These are phyloP conservation scores for Aspergillus sp. DNA, from an alignment of 2,329 filamentous ascomycete species.

Conservation along the genomic window DNA sequence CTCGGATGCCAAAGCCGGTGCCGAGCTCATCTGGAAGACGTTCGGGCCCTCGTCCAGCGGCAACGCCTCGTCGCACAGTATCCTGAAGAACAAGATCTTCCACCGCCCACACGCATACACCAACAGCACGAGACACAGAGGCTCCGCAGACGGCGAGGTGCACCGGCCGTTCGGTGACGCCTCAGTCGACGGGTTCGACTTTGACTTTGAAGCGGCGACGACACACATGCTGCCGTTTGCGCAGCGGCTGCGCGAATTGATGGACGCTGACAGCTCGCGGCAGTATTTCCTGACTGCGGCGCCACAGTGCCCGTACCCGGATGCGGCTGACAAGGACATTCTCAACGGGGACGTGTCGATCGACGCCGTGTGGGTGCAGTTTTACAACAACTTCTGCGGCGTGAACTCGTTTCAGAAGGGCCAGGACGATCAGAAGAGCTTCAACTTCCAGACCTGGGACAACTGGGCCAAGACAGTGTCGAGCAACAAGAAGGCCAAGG, in stretches of 20 bases:
- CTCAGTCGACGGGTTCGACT: conserved; percentile 71
- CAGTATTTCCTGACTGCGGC: conserved; percentile 62
- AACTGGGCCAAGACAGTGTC: conserved; percentile 59
- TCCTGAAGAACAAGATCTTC: too few species aligned
- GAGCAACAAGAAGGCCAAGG: conserved; percentile 59
- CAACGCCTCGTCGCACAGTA: neutral
- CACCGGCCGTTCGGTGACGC: conserved; percentile 66
- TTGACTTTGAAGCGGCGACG: conserved; percentile 66
- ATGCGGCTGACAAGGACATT: conserved; percentile 57
- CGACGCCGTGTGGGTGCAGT: conserved; percentile 63
- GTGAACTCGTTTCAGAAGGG: conserved; percentile 51
- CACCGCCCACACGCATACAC: neutral
- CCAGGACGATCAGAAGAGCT: conserved; percentile 48
- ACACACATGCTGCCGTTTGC: conserved; percentile 62
- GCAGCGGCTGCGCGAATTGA: conserved; percentile 53
- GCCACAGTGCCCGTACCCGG: conserved; percentile 67
- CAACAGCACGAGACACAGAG: neutral
- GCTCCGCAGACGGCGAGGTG: conserved; percentile 28
- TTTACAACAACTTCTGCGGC: conserved; percentile 69
- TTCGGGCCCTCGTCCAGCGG: conserved; percentile 57
- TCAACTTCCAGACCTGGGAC: conserved; percentile 65
- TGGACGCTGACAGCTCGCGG: conserved; percentile 53
- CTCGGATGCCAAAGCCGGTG: conserved; percentile 53
- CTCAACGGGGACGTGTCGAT: conserved; percentile 55
- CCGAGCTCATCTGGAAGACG: conserved; percentile 65